Evolutionary conservation across 306 rosid species (phyloP), one percentile per base, ranked within the genome.

Genomic region (Pyrus betulifolia): DNA sequence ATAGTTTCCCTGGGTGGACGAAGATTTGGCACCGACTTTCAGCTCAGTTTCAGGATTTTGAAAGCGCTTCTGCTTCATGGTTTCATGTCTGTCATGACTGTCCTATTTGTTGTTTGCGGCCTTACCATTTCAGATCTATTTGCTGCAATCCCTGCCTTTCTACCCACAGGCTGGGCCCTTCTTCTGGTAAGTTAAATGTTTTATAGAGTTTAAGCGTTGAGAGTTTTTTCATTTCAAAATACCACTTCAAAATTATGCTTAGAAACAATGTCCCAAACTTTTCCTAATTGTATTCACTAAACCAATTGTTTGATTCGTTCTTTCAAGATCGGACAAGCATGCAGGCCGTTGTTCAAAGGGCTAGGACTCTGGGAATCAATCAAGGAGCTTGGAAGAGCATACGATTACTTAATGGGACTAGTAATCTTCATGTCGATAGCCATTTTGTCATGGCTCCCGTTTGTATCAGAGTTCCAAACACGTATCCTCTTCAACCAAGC

Each of bases 401-500:
- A 95, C 74, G 99, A 95, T 75, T 95, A 87, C 64, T 45, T 89
- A 54, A 95, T 95, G 97, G 99, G 97, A 51, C 78, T 90, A 11
- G 3, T 90, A 62, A 81, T 95, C 78, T 95, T 92, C 96, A 82
- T 82, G 90, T 97, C 99, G 17, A 55, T 57, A 67, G 99, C 97
- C 78, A 60, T 89, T 76, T 76, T 95, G 83, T 92, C 99, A 60
- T 90, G 97, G 97, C 90, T 95, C 78, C 91, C 99, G 28, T 92
- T 95, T 67, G 91, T 95, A 12, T 95, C 89, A 0, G 99, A 90
- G 89, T 92, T 95, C 84, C 97, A 92, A 84, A 84, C 97, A 0
- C 95, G 99, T 13, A 74, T 95, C 81, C 96, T 95, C 74, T 95
- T 95, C 88, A 95, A 95, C 77, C 96, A 90, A 87, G 99, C 99